These are phyloP conservation scores for Dryas octopetala DNA, from an alignment of 306 rosid genomes.

Conservation along the genomic window DNA sequence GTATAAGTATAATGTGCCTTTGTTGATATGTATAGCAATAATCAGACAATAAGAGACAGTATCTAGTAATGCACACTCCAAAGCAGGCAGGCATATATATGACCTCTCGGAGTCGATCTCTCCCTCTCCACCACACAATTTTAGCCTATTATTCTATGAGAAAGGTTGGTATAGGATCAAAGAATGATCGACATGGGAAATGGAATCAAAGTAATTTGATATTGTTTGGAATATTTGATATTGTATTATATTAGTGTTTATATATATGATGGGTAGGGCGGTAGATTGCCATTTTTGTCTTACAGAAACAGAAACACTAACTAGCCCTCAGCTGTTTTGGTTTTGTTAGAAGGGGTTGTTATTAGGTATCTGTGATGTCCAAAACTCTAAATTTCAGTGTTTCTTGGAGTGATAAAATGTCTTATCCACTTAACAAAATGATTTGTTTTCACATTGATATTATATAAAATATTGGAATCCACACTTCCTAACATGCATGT, in stretches of 20 bases:
- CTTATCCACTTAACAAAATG: slow-evolving; percentile 53
- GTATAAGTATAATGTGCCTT: slow-evolving; percentile 14
- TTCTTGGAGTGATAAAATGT: slow-evolving; percentile 69
- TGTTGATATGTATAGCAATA: slow-evolving; percentile 25
- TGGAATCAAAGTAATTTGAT: slow-evolving; percentile 35
- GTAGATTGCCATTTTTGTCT: slow-evolving; percentile 50
- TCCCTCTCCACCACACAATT: slow-evolving; percentile 25
- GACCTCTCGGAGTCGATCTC: background rate
- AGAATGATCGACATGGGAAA: slow-evolving; percentile 18
- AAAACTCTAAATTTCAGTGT: slow-evolving; percentile 73
- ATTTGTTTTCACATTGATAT: slow-evolving; percentile 38
- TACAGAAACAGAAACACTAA: slow-evolving; percentile 40
- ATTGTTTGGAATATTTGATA: slow-evolving; percentile 56
- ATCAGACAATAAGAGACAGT: slow-evolving; percentile 49
- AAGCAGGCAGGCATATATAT: slow-evolving; percentile 43
- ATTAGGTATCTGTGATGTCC: slow-evolving; percentile 47
- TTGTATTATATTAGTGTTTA: slow-evolving; percentile 22
- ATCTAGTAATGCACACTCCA: slow-evolving; percentile 47
- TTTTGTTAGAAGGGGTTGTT: slow-evolving; percentile 39
- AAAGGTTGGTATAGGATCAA: slow-evolving; percentile 24
- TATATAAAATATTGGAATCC: slow-evolving; percentile 22
- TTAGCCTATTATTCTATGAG: background rate
- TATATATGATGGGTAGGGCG: too few species aligned
- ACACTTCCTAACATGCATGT: slow-evolving; percentile 37
- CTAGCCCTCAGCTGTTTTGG: slow-evolving; percentile 28